These are phyloP conservation scores for Pleurotus tuber-regium DNA, from an alignment of 768 basidiomycete genomes.

Conservation along the genomic window DNA sequence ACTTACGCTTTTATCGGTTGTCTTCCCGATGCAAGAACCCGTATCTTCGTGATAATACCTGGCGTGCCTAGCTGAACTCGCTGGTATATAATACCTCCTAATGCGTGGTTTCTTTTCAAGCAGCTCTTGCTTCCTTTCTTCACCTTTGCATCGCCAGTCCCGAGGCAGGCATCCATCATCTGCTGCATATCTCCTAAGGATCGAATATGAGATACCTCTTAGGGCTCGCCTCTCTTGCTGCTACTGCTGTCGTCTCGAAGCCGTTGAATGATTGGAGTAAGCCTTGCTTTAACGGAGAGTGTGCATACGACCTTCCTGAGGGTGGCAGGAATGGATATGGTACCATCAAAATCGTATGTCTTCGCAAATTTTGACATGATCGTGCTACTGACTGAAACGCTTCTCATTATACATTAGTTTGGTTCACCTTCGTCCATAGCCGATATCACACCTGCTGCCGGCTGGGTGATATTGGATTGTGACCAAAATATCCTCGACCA, in stretches of 20 bases:
- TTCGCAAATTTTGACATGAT: background rate
- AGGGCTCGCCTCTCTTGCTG: background rate
- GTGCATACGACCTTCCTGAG: constrained; percentile 1
- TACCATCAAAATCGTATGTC: background rate
- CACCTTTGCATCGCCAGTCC: too few relatives aligned
- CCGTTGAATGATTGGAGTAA: constrained; percentile 1
- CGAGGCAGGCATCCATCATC: too few relatives aligned
- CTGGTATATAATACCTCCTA: too few relatives aligned
- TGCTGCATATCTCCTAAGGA: too few relatives aligned
- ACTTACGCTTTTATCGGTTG: too few relatives aligned
- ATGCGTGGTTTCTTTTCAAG: too few relatives aligned
- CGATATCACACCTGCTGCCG: constrained; percentile 5
- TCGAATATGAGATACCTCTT: background rate
- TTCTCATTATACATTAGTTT: background rate
- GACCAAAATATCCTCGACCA: constrained; percentile 2
- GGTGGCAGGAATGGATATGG: background rate
- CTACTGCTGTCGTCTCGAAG: background rate
- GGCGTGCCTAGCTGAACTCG: too few relatives aligned
- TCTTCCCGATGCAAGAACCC: too few relatives aligned
- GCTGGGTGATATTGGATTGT: constrained; percentile 5
- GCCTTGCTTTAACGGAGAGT: constrained; percentile 1
- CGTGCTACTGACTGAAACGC: background rate
- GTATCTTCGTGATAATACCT: too few relatives aligned
- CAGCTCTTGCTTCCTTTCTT: too few relatives aligned
- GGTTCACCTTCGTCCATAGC: background rate